phyloP scores from a whole-genome alignment of 805 yeast species.

The Yarrowia porcina region DNA sequence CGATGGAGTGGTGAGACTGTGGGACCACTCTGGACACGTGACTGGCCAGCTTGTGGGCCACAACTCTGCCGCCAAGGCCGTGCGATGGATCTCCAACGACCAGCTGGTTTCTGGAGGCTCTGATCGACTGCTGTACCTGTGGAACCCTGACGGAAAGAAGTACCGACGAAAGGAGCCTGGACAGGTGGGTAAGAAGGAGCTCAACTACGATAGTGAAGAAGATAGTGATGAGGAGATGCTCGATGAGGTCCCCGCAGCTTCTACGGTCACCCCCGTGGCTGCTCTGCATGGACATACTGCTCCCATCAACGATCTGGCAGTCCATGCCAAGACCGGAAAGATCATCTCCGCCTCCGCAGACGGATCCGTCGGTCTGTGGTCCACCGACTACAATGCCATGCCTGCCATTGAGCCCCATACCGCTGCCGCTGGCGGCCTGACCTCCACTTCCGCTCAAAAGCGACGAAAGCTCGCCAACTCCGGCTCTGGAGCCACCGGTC shows the following conservation, averaged over 20 bases:
- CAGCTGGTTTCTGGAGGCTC: constrained; percentile 81
- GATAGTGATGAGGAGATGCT: constrained; percentile 45
- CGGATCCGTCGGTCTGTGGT: constrained; percentile 79
- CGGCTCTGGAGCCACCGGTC: constrained; percentile 49
- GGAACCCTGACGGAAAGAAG: constrained; percentile 60
- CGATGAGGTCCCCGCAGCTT: constrained; percentile 41
- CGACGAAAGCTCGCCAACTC: constrained; percentile 68
- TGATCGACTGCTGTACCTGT: constrained; percentile 82
- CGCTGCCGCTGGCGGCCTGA: constrained; percentile 31
- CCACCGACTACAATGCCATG: constrained; percentile 81
- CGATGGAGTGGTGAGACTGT: constrained; percentile 90
- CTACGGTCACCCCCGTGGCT: constrained; percentile 57
- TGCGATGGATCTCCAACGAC: constrained; percentile 71
- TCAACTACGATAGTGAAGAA: constrained; percentile 30
- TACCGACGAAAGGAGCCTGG: constrained; percentile 25
- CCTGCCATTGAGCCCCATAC: constrained; percentile 49
- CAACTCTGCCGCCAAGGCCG: constrained; percentile 79
- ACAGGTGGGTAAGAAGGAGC: constrained; percentile 21
- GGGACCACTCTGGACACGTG: constrained; percentile 76
- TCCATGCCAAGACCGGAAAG: constrained; percentile 51
- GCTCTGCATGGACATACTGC: constrained; percentile 87
- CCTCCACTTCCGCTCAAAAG: constrained; percentile 78
- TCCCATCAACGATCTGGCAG: constrained; percentile 74
- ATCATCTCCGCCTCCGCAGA: constrained; percentile 86
- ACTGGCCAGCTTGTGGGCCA: constrained; percentile 84